A percentile compares a stretch with the other conserved stretches of the same genome.
Conservation (phyloP, 1,284 basidiomycete genomes). For the Porodaedalea pini region DNA sequence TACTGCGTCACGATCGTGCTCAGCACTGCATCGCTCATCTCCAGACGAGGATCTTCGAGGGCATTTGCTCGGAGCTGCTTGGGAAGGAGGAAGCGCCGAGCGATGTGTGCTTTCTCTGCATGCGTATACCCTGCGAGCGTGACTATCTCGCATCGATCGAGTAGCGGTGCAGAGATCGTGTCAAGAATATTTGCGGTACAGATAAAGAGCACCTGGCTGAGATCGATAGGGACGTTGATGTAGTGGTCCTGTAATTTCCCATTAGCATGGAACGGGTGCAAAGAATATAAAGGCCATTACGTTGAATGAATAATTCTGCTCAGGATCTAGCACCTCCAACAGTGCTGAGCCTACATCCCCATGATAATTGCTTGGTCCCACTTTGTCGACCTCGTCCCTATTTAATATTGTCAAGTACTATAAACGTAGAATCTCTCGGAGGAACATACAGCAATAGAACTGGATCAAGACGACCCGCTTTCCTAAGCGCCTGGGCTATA, state of each 20-base stretch:
- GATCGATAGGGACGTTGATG: constrained; percentile 85
- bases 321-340: constrained; percentile 87
- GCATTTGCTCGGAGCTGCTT: constrained; percentile 79
- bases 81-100: constrained; percentile 78
- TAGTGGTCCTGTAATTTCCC: constrained; percentile 73
- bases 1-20: constrained; percentile 73
- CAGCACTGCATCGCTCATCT: constrained; percentile 65
- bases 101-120: constrained; percentile 88
- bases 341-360: constrained; percentile 87
- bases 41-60: constrained; percentile 50
- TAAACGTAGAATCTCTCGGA: neutral
- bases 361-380: constrained; percentile 81
- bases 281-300: constrained; percentile 37
- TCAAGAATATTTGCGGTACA: constrained; percentile 86
- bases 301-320: constrained; percentile 86
- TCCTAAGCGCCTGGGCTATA: constrained; percentile 85
- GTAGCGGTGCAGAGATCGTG: constrained; percentile 81
- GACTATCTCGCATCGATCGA: constrained; percentile 73
- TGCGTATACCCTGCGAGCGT: constrained; percentile 82
- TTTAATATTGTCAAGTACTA: constrained; percentile 27
- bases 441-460: constrained; percentile 71
- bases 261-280: neutral
- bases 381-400: constrained; percentile 86
- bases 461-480: constrained; percentile 78
- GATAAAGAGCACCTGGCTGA: constrained; percentile 85